Conservation (phyloP, 2,329 filamentous ascomycete species). For the Plectosphaerella sp. region DNA sequence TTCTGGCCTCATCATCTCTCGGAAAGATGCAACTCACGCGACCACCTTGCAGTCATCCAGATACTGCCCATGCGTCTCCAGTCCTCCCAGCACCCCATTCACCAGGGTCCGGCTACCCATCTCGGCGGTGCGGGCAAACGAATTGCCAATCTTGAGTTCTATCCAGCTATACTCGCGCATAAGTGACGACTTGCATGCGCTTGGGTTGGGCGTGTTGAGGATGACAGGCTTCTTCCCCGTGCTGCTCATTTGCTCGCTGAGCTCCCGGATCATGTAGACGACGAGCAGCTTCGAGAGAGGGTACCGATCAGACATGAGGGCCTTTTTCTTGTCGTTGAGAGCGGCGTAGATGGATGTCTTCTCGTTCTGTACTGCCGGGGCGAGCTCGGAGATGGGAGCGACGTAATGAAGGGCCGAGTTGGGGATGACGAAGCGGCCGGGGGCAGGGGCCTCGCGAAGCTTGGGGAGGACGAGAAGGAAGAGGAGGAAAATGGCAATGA, state of each 20-base stretch:
- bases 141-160: too few species aligned
- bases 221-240: constrained; percentile 14
- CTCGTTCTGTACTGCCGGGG: constrained; percentile 1
- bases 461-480: constrained; percentile 35
- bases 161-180: too few species aligned
- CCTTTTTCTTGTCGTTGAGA: constrained; percentile 7
- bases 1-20: too few species aligned
- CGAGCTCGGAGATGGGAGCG: constrained; percentile 17
- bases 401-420: constrained; percentile 20
- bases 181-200: constrained; percentile 29
- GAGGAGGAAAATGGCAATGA: constrained; percentile 38
- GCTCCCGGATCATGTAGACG: constrained; percentile 23
- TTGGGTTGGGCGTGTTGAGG: constrained; percentile 35
- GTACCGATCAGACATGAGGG: constrained; percentile 23
- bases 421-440: not conserved
- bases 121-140: too few species aligned
- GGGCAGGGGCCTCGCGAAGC: constrained; percentile 18
- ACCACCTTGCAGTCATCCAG: too few species aligned
- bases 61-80: too few species aligned
- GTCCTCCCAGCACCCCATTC: too few species aligned
- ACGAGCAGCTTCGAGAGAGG: constrained; percentile 25
- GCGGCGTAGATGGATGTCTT: too few species aligned
- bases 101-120: too few species aligned
- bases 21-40: too few species aligned
- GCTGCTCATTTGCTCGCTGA: constrained; percentile 13